These are phyloP conservation scores for Magnolia officinalis DNA, from an alignment of 164 flowering plant species.

Conservation along the genomic window DNA sequence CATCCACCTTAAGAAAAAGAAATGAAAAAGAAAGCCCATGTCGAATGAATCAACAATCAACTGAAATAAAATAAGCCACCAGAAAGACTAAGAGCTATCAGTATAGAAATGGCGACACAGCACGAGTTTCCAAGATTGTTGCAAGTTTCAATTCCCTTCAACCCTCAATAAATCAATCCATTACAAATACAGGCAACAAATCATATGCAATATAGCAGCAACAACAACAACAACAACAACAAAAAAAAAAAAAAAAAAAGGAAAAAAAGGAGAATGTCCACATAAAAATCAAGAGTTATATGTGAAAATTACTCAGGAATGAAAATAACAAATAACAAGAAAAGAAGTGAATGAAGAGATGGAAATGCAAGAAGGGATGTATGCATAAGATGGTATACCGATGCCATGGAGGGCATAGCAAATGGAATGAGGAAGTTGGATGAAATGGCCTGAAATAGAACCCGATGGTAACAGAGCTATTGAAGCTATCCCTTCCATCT, in stretches of 20 bases:
- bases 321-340: neutral
- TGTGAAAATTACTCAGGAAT: too few relatives aligned
- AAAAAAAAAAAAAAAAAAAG: too few relatives aligned
- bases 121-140: neutral
- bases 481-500: conserved; percentile 90
- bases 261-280: too few relatives aligned
- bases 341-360: neutral
- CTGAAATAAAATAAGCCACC: neutral
- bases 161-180: too few relatives aligned
- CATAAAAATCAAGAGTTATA: too few relatives aligned
- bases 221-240: too few relatives aligned
- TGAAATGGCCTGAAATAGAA: conserved; percentile 90
- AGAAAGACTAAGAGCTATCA: too few relatives aligned
- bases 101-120: neutral
- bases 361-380: neutral
- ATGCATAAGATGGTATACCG: conserved; percentile 35
- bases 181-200: too few relatives aligned
- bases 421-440: conserved; percentile 71
- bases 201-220: too few relatives aligned
- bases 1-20: neutral
- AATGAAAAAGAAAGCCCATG: neutral
- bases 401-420: conserved; percentile 93
- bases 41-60: neutral
- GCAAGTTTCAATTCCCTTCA: too few relatives aligned
- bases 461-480: conserved; percentile 83